Evolutionary conservation across 108 stramenopile genomes (phyloP).

Genomic region (Stephanodiscus triporus): DNA sequence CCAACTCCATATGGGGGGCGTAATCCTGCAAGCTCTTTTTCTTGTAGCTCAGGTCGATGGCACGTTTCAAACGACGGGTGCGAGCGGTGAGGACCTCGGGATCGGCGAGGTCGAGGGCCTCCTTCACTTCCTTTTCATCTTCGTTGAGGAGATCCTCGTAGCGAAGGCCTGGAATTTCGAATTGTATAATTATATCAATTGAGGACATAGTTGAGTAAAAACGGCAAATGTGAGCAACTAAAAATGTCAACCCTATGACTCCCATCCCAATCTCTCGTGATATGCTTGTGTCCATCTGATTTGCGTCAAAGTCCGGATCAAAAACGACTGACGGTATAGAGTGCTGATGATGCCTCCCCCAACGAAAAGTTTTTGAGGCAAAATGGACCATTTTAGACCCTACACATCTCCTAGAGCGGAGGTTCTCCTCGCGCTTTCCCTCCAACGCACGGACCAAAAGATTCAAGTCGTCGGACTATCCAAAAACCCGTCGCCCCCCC

Average conservation of each 20-base stretch:
- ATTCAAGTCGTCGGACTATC: background rate
- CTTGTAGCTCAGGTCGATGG: slow-evolving; percentile 87
- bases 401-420: no score
- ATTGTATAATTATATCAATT: background rate
- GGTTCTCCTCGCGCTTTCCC: no score
- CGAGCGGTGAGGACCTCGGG: slow-evolving; percentile 82
- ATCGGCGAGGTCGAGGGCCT: slow-evolving; percentile 83
- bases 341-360: no score
- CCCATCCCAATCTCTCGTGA: no score
- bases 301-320: no score
- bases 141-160: slow-evolving; percentile 87
- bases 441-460: no score
- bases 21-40: slow-evolving; percentile 85
- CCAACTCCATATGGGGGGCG: slow-evolving; percentile 72
- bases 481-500: background rate
- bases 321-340: no score
- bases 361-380: no score
- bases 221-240: background rate
- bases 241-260: background rate
- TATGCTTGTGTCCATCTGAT: no score
- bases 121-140: slow-evolving; percentile 71
- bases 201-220: background rate
- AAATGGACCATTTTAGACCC: no score
- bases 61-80: slow-evolving; percentile 86
- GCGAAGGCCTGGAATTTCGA: slow-evolving; percentile 63